phyloP scores from a whole-genome alignment of 805 yeast species.

The Cephaloascus albidus region DNA sequence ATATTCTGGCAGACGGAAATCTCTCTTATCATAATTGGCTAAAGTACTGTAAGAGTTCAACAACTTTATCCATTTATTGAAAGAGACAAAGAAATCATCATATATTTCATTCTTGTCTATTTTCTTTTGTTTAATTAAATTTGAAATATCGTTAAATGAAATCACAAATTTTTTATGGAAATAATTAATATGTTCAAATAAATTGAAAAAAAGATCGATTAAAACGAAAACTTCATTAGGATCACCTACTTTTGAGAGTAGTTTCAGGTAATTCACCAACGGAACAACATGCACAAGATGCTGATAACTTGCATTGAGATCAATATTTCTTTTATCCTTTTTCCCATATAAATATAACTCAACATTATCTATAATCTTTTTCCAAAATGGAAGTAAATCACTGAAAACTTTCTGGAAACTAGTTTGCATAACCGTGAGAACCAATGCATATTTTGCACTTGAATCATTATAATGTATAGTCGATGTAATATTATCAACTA shows the following conservation, averaged over 20 bases:
- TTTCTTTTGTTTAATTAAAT: no score
- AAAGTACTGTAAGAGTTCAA: background rate
- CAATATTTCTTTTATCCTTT: background rate
- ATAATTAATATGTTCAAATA: background rate
- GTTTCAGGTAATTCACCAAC: no score
- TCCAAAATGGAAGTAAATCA: no score
- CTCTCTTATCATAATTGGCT: background rate
- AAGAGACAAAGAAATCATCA: background rate
- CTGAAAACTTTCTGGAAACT: background rate
- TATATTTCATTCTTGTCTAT: background rate
- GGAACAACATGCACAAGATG: background rate
- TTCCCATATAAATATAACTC: background rate
- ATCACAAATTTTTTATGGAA: background rate
- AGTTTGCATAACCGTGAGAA: background rate
- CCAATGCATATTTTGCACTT: background rate
- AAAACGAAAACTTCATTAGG: background rate
- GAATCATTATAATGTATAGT: background rate
- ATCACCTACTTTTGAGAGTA: no score
- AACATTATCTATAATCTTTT: background rate
- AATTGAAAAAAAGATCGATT: background rate
- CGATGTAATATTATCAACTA: background rate
- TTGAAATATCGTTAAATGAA: background rate
- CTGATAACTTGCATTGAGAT: background rate
- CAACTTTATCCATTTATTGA: background rate
- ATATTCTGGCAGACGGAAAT: background rate